Evolutionary conservation across 2,329 filamentous ascomycete species (phyloP), one percentile per base, ranked within the genome.

Genomic region (Byssoonygena ceratinophila): DNA sequence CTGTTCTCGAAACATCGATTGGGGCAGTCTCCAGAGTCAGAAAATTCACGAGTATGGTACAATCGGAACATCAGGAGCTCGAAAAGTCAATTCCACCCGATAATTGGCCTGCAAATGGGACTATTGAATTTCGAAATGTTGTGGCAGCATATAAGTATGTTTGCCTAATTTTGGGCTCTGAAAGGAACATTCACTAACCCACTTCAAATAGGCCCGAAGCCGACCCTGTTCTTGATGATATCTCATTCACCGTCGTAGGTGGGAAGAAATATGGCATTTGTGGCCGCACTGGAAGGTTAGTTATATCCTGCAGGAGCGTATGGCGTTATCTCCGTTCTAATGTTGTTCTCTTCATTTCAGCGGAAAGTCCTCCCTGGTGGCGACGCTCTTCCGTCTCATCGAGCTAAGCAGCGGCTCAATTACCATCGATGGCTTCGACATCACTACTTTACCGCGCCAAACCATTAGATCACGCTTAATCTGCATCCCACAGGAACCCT

Each of bases 1-100:
- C 27, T 20, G 16, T 25, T 31, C 39, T 53, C 4, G 51, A 53
- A 31, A 47, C 43, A 14, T 59, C 58, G 16, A 12, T 60, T 6
- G 60, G 60, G 3, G 59, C 60, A 8, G 55, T 61, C 8, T 40
- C 52, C 4, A 39, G 61, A 37, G 49, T 61, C 18, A 59, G 59
- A 23, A 50, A 51, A 9, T 59, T 60, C 46, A 54, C 27, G 18
- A 46, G 58, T 27, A 58, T 41, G 1, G 54, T 57, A 6, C 29
- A 16, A 31, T 32, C 52, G 1, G 61, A 63, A 27, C 54, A 59
- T 25, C 47, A 7, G 31, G 53, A 55, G 5, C 52, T 43, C 2
- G 59, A 63, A 39, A 53, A 58, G 12, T 44, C 53, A 3, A n/a
- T 54, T 29, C 58, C 59, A 25, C 51, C 56, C 22, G 52, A 57